Evolutionary conservation across 225 moss, liverwort and hornwort species (phyloP).

Genomic region (Thuidium tamariscinum): DNA sequence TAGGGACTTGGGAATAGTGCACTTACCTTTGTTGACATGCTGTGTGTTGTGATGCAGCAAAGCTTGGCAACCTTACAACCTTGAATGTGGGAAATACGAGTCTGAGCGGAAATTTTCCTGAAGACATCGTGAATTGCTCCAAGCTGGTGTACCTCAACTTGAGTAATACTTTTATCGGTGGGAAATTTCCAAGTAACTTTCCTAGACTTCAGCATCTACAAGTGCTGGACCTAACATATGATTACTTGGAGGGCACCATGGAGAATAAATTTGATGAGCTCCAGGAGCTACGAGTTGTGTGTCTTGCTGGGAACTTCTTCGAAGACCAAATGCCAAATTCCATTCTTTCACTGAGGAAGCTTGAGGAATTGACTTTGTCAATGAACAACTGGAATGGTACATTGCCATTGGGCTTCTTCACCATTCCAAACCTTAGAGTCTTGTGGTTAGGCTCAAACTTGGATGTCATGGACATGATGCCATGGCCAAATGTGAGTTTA

Average conservation of each 20-base stretch:
- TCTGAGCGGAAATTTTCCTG: neutral
- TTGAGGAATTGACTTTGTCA: neutral
- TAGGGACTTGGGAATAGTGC: neutral
- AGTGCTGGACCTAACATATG: neutral
- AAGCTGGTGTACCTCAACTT: neutral
- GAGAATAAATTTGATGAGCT: neutral
- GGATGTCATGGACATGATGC: too few species aligned
- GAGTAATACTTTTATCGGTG: neutral
- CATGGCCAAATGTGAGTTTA: too few species aligned
- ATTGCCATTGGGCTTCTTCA: neutral
- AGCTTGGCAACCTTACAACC: neutral
- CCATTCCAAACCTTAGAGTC: neutral
- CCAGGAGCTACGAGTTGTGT: neutral
- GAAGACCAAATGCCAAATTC: neutral
- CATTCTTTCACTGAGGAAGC: neutral
- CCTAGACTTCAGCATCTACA: neutral
- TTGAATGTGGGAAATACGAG: neutral
- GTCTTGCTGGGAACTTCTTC: neutral
- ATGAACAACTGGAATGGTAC: neutral
- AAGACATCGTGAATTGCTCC: neutral
- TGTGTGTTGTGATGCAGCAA: neutral
- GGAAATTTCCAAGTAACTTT: neutral
- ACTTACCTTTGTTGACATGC: neutral
- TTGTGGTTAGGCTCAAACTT: too few species aligned
- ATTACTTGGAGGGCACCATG: rapidly evolving